These are phyloP conservation scores for Globisporangium canariense DNA, from an alignment of 352 stramenopile species.

Conservation along the genomic window DNA sequence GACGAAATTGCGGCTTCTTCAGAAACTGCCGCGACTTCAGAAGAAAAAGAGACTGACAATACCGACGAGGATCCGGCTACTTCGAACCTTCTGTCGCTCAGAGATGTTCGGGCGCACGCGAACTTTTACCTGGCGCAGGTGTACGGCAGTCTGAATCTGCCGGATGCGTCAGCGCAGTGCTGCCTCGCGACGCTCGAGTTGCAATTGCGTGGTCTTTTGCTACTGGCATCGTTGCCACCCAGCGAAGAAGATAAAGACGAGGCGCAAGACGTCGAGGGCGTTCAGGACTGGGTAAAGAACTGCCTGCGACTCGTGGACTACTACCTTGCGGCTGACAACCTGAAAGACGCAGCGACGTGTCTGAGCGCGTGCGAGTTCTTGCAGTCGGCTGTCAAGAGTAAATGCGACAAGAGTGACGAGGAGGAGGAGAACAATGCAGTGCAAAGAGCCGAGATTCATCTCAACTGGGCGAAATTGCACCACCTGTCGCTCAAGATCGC, in stretches of 20 bases:
- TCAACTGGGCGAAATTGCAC: conserved; percentile 54
- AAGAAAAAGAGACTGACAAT: not conserved
- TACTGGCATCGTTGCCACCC: not conserved
- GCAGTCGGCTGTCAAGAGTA: conserved; percentile 11
- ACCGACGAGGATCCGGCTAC: conserved; percentile 6
- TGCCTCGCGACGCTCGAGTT: conserved; percentile 65
- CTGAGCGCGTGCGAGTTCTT: conserved; percentile 46
- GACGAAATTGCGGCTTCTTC: not conserved
- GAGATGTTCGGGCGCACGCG: conserved; percentile 36
- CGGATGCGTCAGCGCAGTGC: conserved; percentile 51
- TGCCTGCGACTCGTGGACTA: conserved; percentile 54
- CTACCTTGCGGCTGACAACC: conserved; percentile 45
- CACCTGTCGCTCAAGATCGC: conserved; percentile 43
- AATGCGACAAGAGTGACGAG: conserved; percentile 1
- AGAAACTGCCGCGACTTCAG: not conserved
- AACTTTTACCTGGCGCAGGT: conserved; percentile 76
- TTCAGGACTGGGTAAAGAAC: conserved; percentile 59
- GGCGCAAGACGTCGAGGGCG: conserved; percentile 19
- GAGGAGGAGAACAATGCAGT: conserved; percentile 27
- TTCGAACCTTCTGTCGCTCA: not conserved
- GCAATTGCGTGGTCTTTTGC: conserved; percentile 31
- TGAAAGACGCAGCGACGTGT: conserved; percentile 43
- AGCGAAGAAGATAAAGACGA: conserved; percentile 5
- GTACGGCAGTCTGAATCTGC: conserved; percentile 45
- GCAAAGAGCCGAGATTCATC: conserved; percentile 33